These are phyloP conservation scores for Lasiosphaeris hirsuta DNA, from an alignment of 495 filamentous ascomycete species.

Conservation along the genomic window DNA sequence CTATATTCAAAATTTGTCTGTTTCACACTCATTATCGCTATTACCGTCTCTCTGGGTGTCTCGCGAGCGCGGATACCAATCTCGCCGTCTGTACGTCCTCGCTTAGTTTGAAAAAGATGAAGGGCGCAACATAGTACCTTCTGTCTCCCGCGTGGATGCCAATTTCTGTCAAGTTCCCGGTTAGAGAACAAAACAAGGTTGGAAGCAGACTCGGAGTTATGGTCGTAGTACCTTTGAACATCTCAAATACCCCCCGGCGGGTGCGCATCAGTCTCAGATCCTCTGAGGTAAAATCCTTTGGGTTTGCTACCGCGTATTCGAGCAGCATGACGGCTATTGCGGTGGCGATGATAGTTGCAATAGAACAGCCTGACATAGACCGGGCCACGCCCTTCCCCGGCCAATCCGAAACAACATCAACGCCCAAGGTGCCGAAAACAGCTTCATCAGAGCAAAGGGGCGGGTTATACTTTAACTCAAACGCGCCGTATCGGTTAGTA, in stretches of 20 bases:
- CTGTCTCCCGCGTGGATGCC: background rate
- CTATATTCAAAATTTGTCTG: background rate
- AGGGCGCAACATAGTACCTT: constrained; percentile 4
- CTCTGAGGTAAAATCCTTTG: background rate
- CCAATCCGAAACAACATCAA: constrained; percentile 14
- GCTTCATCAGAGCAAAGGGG: constrained; percentile 1
- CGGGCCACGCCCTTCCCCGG: background rate
- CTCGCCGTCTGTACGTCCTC: background rate
- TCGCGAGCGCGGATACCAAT: background rate
- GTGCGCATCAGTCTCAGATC: constrained; percentile 8
- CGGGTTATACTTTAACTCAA: constrained; percentile 6
- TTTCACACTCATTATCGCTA: background rate
- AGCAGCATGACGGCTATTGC: constrained; percentile 3
- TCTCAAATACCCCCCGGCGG: constrained; percentile 5
- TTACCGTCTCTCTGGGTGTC: constrained; percentile 5
- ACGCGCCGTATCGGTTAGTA: constrained; percentile 3
- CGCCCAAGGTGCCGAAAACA: constrained; percentile 14
- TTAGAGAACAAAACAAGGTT: background rate
- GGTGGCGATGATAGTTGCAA: constrained; percentile 3
- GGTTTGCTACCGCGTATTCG: constrained; percentile 1
- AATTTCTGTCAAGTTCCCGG: background rate
- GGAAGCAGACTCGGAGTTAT: background rate
- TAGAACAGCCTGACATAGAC: constrained; percentile 6
- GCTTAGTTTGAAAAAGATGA: constrained; percentile 1
- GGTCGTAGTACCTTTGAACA: constrained; percentile 1